phyloP scores from a whole-genome alignment of 2,329 filamentous ascomycete species.

The Cercospora sp. region DNA sequence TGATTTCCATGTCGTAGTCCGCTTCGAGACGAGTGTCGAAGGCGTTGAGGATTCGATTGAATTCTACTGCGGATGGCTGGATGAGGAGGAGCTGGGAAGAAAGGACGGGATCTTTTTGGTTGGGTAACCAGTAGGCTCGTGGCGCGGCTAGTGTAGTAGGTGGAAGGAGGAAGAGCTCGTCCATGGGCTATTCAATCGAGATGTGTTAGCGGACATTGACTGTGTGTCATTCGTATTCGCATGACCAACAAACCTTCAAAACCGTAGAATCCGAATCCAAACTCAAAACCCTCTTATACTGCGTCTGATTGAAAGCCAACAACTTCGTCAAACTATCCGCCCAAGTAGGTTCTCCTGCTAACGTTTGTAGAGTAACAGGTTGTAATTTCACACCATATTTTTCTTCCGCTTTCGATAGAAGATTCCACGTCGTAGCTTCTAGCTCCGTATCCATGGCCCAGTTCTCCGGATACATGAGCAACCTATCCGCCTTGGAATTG shows the following conservation, averaged over 20 bases:
- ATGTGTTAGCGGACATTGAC: too few species aligned
- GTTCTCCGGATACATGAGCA: slow-evolving; percentile 47
- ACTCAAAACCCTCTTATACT: slow-evolving; percentile 58
- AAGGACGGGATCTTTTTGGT: slow-evolving; percentile 54
- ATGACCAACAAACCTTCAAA: slow-evolving; percentile 41
- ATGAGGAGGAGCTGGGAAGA: slow-evolving; percentile 61
- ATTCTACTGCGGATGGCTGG: slow-evolving; percentile 51
- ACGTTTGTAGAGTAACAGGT: slow-evolving; percentile 42
- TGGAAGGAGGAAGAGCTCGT: slow-evolving; percentile 69
- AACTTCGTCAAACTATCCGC: slow-evolving; percentile 66
- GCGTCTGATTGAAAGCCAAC: slow-evolving; percentile 64
- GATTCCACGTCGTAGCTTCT: slow-evolving; percentile 34
- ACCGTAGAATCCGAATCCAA: slow-evolving; percentile 66
- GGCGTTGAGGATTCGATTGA: slow-evolving; percentile 41
- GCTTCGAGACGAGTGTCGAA: slow-evolving; percentile 41
- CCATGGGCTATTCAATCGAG: slow-evolving; percentile 46
- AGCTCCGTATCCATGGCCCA: slow-evolving; percentile 28
- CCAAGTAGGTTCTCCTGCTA: slow-evolving; percentile 54
- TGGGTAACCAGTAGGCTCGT: slow-evolving; percentile 60
- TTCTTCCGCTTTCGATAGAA: slow-evolving; percentile 51
- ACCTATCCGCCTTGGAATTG: slow-evolving; percentile 45
- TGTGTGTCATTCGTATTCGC: too few species aligned
- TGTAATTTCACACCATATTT: slow-evolving; percentile 51
- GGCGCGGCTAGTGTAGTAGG: slow-evolving; percentile 58
- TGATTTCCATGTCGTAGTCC: slow-evolving; percentile 66